Conservation (phyloP, 1,139 yeast species). For the Yamadazyma blattariae region DNA sequence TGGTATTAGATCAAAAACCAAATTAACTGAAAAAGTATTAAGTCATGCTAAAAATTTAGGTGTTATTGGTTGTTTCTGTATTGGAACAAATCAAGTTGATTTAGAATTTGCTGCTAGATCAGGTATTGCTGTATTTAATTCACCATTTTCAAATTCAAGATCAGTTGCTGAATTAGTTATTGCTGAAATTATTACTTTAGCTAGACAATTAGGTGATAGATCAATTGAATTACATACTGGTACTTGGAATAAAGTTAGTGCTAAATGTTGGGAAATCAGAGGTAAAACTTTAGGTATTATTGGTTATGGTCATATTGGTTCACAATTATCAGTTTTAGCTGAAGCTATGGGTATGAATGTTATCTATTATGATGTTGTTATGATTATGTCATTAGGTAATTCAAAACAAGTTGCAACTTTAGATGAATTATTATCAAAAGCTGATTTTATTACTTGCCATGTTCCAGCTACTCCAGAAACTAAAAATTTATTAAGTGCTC, state of each 20-base stretch:
- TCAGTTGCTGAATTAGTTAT: conserved; percentile 98
- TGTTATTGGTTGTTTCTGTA: conserved; percentile 96
- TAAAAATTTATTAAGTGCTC: conserved; percentile 80
- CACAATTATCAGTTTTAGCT: conserved; percentile 94
- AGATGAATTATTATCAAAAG: conserved; percentile 71
- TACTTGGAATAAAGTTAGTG: conserved; percentile 94
- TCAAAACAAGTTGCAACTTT: conserved; percentile 88
- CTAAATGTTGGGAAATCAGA: conserved; percentile 98
- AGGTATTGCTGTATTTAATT: conserved; percentile 97
- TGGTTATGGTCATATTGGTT: conserved; percentile 98
- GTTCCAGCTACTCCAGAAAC: conserved; percentile 96
- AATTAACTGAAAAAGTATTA: conserved; percentile 74
- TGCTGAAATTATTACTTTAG: conserved; percentile 89
- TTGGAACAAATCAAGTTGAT: conserved; percentile 98
- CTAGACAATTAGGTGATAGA: conserved; percentile 97
- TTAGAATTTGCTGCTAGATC: conserved; percentile 85
- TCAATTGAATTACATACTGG: conserved; percentile 95
- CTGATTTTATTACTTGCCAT: conserved; percentile 91
- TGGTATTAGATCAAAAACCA: conserved; percentile 97
- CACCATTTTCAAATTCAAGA: conserved; percentile 98
- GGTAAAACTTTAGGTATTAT: conserved; percentile 97
- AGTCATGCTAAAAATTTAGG: conserved; percentile 86
- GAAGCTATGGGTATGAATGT: conserved; percentile 99
- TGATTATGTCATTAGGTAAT: conserved; percentile 96
- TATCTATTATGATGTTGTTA: conserved; percentile 83